Base-by-base conservation (phyloP, 805 yeast genomes). In the Saccharomycopsis fermentans region DNA sequence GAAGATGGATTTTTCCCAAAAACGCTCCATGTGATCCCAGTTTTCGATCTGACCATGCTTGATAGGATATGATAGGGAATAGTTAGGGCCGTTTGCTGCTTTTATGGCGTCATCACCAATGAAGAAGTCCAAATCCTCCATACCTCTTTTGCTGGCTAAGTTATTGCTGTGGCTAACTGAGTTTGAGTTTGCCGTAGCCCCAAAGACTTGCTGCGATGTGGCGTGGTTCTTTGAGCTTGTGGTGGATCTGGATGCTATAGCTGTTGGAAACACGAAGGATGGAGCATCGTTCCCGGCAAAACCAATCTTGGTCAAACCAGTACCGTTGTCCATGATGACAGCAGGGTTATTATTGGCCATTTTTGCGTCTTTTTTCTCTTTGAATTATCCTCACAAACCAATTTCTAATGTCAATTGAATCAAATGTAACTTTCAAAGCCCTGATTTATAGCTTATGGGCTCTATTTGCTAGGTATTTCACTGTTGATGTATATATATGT, bases 21-120 rank as follows among this genome's bases (percentile, higher is more conserved):
- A 92, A 70, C 99, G 81, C 73, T 94, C 99, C 99, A 94, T 94
- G 70, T 94, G 97, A 74, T 94, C 99, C 99, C 99, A 94, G 72
- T 94, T 90, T 72, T 94, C 99, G 63, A 94, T 87, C 76, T 94
- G 99, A 27, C 99, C 99, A 69, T 94, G 99, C 72, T 90, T 86
- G 62, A 94, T 90, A 19, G 99, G 99, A 68, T 94, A 94, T 63
- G 83, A 81, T 60, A 94, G 76, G 32, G 91, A 86, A 73, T 94
- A 94, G 32, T 89, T 78, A 63, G 96, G 90, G 5, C 96, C 96
- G 66, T 82, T 86, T n/a, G 97, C 86, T 14, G 96, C 96, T 56
- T 80, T 81, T 50, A 94, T 68, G 1, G 99, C 99, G 71, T 92
- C 98, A 67, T 94, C 94, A 36, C 99, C 99, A 67, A 94, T 94